phyloP scores from a whole-genome alignment of 2,329 filamentous ascomycete species.

The Ilyonectria robusta region DNA sequence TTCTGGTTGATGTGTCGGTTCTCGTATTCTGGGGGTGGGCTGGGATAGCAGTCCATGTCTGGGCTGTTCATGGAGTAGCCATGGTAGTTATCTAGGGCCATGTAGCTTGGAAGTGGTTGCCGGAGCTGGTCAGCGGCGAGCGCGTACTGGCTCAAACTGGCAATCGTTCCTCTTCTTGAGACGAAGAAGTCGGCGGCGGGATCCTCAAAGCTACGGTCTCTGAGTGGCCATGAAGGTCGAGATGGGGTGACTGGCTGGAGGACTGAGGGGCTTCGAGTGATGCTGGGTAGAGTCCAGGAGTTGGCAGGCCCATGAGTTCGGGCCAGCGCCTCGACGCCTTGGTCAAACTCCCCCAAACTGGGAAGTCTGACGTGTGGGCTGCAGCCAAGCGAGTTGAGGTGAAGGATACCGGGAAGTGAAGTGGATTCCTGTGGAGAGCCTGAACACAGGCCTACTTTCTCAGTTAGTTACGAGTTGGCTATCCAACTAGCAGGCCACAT shows the following conservation, averaged over 20 bases:
- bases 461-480: constrained; percentile 19
- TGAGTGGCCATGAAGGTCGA: constrained; percentile 35
- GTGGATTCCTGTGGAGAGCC: constrained; percentile 43
- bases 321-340: constrained; percentile 55
- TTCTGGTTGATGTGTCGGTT: constrained; percentile 60
- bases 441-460: constrained; percentile 39
- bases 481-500: not conserved
- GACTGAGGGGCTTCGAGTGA: constrained; percentile 41
- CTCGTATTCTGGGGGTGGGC: constrained; percentile 54
- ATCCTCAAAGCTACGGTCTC: constrained; percentile 28
- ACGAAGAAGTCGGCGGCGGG: constrained; percentile 17
- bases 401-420: constrained; percentile 42
- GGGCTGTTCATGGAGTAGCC: constrained; percentile 42
- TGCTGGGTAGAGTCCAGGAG: constrained; percentile 45
- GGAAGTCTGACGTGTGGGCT: constrained; percentile 49
- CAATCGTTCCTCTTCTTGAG: constrained; percentile 36
- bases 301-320: constrained; percentile 49
- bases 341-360: constrained; percentile 56
- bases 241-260: constrained; percentile 40
- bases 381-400: constrained; percentile 34
- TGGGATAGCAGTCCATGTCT: constrained; percentile 51
- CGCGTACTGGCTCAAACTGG: constrained; percentile 36
- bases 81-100: constrained; percentile 40
- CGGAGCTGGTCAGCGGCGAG: constrained; percentile 34
- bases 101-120: constrained; percentile 42